Evolutionary conservation across 2,329 filamentous ascomycete species (phyloP), one percentile per base, ranked within the genome.

Genomic region (Fusarium nodosum): DNA sequence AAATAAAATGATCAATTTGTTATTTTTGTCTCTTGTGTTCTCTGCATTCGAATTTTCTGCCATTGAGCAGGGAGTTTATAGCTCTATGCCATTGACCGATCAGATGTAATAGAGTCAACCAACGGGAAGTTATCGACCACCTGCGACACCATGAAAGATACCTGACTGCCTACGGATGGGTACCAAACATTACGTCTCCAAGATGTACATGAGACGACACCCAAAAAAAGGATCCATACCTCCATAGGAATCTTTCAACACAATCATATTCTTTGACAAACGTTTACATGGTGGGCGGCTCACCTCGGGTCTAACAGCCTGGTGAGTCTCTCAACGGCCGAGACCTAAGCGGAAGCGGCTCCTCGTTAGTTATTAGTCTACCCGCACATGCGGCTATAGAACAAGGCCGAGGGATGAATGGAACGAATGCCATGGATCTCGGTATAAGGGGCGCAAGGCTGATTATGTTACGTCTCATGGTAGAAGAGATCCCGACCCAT

Each of bases 231-330:
- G 11, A 18, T 5, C 9, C 26, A 11, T 24, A 13, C 8, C 8
- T 15, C 15, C n/a, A 8, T 22, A 15, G 11, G 4, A 8, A 18
- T 18, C 5, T 44, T 44, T 5, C 9, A 11, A 18, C 12, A 12
- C 3, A 18, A 13, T 4, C 12, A 8, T 20, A 6, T 31, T 41
- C 34, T 26, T 20, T 51, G 20, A 42, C 46, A 31, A 34, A 56
- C 26, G 38, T 24, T 64, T 57, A 24, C 36, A 64, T 31, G 5
- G 42, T 46, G 38, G 56, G 46, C 60, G 56, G 61, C 60, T 69
- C 55, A 69, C 65, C 60, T 68, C 60, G 65, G 65, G 52, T 60
- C 48, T 60, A 28, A 54, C 36, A 64, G 24, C 12, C 39, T 48
- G 18, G 39, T 31, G 41, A 22, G 39, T 20, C 44, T 56, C 50